Evolutionary conservation across 139 green algal genomes (phyloP).

Genomic region (Mesotaenium endlicherianum): DNA sequence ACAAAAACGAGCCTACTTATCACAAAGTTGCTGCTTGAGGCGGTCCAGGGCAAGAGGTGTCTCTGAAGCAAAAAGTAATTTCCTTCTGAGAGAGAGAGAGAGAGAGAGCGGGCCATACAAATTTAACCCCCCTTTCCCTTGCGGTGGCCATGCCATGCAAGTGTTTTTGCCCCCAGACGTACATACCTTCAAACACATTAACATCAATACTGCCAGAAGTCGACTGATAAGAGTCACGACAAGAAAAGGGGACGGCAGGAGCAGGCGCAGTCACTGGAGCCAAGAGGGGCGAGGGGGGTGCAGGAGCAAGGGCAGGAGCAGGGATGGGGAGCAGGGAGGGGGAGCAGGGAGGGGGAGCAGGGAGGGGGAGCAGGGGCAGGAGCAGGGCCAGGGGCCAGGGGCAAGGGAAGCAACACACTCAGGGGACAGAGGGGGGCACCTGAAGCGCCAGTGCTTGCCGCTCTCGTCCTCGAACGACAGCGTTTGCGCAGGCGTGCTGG

Average conservation of each 20-base stretch:
- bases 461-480: slow-evolving; percentile 47
- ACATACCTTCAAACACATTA: too few relatives aligned
- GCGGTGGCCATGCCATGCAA: too few relatives aligned
- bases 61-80: too few relatives aligned
- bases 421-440: background rate
- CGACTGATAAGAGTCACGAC: background rate
- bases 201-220: too few relatives aligned
- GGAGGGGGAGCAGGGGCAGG: background rate
- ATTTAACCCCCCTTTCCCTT: too few relatives aligned
- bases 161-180: too few relatives aligned
- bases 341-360: slow-evolving; percentile 6
- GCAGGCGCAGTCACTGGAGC: background rate
- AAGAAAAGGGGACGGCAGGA: background rate
- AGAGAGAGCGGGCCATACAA: too few relatives aligned
- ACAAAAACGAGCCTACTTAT: background rate
- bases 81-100: background rate
- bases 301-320: background rate
- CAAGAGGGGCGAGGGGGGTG: background rate
- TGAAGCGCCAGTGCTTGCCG: slow-evolving; percentile 50
- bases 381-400: background rate
- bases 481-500: slow-evolving; percentile 27
- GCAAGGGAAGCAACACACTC: background rate
- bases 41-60: too few relatives aligned
- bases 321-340: slow-evolving; percentile 1
- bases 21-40: too few relatives aligned